Base-by-base conservation (phyloP, 345 rosid genomes). In the Firmiana major region DNA sequence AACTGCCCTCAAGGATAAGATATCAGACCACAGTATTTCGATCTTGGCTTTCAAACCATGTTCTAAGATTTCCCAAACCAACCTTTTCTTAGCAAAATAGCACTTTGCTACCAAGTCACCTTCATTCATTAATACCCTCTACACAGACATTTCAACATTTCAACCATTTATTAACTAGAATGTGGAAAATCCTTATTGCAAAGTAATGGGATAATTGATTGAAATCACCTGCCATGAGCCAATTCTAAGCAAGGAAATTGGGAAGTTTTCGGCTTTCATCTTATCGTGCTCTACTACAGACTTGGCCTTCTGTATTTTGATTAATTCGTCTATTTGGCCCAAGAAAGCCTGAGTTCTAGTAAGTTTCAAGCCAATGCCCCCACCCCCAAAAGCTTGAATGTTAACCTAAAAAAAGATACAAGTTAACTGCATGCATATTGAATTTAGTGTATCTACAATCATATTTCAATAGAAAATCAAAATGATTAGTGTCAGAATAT, bases 61-160 rank as follows among this genome's bases (percentile, higher is more conserved):
- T 16, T 77, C 74, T 42, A 90, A 79, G 53, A 84, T 34, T 53
- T 94, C 93, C 98, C 98, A 92, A 1, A 92, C 87, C 79, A 92
- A 63, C 78, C 78, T 92, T 55, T 49, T 82, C 67, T 85, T 92
- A 1, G 92, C 86, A 77, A 80, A 92, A 65, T 89, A 89, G 34
- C 87, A 81, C 77, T 94, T 94, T 0, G 87, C 94, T 62, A 84
- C 85, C 75, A 92, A 66, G 40, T 89, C 90, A 15, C 82, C 81
- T 70, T 87, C 87, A 54, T 85, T 24, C 10, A 0, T 63, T 0
- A 88, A 22, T 1, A 48, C 77, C 64, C 81, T 85, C 92, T 89
- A 79, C 74, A 67, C 72, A 64, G 19, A 28, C 40, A 62, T 58
- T 58, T 31, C 34, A 31, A 31, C 34, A 31, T 31, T 31, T 55